A percentile compares a stretch with the other conserved stretches of the same genome.
Evolutionary conservation across 192 early-diverging fungal genomes (phyloP).

Genomic region (Geosiphon pyriformis): DNA sequence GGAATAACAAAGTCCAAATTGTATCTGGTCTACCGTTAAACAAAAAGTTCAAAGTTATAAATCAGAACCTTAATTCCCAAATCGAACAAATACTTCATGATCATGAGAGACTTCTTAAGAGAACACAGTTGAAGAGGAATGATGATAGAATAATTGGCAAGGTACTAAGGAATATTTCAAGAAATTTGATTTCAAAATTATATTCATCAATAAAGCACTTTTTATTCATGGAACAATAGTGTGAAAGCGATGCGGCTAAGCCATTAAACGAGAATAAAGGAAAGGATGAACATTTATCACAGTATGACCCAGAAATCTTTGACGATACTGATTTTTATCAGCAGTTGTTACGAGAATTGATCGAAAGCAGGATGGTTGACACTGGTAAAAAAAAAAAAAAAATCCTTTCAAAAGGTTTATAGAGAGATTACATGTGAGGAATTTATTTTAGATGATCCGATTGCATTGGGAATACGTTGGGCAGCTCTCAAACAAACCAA

Average conservation of each 20-base stretch:
- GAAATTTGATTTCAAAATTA: too few species aligned
- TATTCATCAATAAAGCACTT: too few species aligned
- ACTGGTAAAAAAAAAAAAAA: too few species aligned
- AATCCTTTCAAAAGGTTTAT: too few species aligned
- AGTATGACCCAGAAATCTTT: constrained; percentile 86
- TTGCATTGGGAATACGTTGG: constrained; percentile 77
- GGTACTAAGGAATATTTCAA: too few species aligned
- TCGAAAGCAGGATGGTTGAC: constrained; percentile 89
- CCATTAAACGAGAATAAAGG: too few species aligned
- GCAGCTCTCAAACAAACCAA: constrained; percentile 73
- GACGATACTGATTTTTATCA: constrained; percentile 97
- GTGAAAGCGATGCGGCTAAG: too few species aligned
- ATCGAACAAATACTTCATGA: constrained; percentile 65
- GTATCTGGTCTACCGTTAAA: constrained; percentile 61
- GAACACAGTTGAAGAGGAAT: constrained; percentile 78
- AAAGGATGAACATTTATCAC: constrained; percentile 55
- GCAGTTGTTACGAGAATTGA: constrained; percentile 87
- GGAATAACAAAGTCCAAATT: constrained; percentile 82
- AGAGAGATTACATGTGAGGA: too few species aligned
- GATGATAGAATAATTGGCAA: constrained; percentile 59
- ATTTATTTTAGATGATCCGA: constrained; percentile 66
- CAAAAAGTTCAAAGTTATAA: constrained; percentile 96
- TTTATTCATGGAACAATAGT: too few species aligned
- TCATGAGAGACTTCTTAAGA: constrained; percentile 71
- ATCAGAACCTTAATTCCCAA: constrained; percentile 76